Base-by-base conservation (phyloP, 495 filamentous ascomycete genomes). In the Glonium stellatum region DNA sequence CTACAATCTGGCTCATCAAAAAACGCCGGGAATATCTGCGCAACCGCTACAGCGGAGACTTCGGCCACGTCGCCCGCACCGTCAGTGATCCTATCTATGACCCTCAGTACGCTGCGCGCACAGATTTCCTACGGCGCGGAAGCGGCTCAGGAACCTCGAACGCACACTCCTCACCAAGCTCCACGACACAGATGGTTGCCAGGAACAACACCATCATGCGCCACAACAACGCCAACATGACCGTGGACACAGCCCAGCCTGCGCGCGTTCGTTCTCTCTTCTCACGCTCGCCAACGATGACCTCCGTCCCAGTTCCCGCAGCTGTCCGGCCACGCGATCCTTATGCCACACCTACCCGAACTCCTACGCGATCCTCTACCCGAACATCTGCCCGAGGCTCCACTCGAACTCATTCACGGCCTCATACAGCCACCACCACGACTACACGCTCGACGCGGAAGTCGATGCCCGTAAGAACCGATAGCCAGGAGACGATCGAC, bases 11-110 rank as follows among this genome's bases (percentile, higher is more conserved):
- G 62, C 12, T 78, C 27, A 67, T 79, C 55, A 78, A 76, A 50
- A 59, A 78, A 44, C 73, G 78, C 34, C 71, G 69, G 53, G 66
- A 69, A n/a, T 66, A 67, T 11, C 48, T 64, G 2, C 56, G 69
- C 35, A 54, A 64, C 51, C 62, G 64, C 35, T 68, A 69, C 57
- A 69, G 67, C 19, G 75, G 76, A n/a, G 70, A 71, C 37, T 69
- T 70, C 57, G 76, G 76, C 1, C 72, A 75, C 34, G 69, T 79
- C 27, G 58, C 77, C 27, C 71, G 78, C 50, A 80, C 67, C 39
- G 69, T 87, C 50, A 82, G 79, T 13, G 76, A 80, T 39, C 84
- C 84, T 5, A 84, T 83, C 51, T 70, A 72, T 54, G 58, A 77
- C 55, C 75, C 77, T 15, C 39, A 65, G 13, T 72, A 71, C 55